These are phyloP conservation scores for Eucalyptus cloeziana DNA, from an alignment of 345 rosid species.

Conservation along the genomic window DNA sequence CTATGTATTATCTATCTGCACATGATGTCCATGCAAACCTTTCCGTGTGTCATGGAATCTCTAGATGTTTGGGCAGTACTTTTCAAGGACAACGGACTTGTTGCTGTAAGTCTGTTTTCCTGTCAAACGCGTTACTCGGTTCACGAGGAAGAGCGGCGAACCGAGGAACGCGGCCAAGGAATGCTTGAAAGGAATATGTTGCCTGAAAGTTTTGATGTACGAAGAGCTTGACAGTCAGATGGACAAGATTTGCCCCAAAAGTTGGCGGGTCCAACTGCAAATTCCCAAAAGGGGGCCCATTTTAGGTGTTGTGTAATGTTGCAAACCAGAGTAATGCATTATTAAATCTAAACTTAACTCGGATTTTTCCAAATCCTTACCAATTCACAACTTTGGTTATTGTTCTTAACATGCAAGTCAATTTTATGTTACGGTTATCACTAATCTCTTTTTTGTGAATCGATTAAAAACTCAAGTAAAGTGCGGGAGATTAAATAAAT, in stretches of 20 bases:
- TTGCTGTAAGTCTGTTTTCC: neutral
- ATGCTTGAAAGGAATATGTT: neutral
- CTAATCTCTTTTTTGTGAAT: too few relatives aligned
- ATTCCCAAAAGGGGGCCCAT: neutral
- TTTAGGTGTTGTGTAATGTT: neutral
- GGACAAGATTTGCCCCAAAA: neutral
- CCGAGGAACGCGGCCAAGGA: neutral
- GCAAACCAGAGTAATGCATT: fast-evolving
- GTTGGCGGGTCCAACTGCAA: neutral
- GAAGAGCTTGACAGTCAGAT: neutral
- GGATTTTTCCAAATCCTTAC: too few relatives aligned
- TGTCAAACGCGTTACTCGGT: neutral
- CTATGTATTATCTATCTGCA: neutral
- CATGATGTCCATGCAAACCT: neutral
- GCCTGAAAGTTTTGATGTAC: neutral
- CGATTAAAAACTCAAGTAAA: too few relatives aligned
- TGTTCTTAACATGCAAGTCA: neutral
- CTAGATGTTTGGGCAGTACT: neutral
- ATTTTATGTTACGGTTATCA: too few relatives aligned
- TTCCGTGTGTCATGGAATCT: neutral
- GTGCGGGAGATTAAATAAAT: too few relatives aligned
- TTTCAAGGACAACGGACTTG: neutral
- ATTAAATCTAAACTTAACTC: too few relatives aligned
- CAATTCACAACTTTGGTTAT: too few relatives aligned
- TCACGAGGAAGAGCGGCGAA: neutral